phyloP scores from a whole-genome alignment of 257 asterid species.

The Scutellaria barbata region DNA sequence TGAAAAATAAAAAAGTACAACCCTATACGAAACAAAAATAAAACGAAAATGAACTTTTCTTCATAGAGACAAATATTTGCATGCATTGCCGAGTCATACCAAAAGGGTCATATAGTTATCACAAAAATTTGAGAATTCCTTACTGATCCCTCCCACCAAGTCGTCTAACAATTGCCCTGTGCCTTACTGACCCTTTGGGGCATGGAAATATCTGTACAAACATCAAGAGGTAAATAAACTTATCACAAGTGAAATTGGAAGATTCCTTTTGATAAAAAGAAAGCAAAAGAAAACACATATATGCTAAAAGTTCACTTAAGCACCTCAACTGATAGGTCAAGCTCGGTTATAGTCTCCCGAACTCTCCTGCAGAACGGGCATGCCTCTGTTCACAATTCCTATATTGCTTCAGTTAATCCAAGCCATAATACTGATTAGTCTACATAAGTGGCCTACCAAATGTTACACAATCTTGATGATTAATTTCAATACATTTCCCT shows the following conservation, averaged over 20 bases:
- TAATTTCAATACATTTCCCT: neutral
- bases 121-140: slow-evolving; percentile 27
- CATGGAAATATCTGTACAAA: slow-evolving; percentile 75
- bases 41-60: too few species aligned
- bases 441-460: neutral
- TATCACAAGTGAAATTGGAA: slow-evolving; percentile 3
- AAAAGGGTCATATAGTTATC: slow-evolving; percentile 6
- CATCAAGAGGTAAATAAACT: slow-evolving; percentile 1
- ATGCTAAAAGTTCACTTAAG: too few species aligned
- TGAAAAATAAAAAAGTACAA: too few species aligned
- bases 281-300: neutral
- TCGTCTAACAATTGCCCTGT: slow-evolving; percentile 61
- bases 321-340: slow-evolving; percentile 80
- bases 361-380: slow-evolving; percentile 95
- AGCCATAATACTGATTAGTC: slow-evolving; percentile 11
- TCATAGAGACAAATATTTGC: neutral
- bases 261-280: slow-evolving; percentile 3
- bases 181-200: slow-evolving; percentile 77
- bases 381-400: slow-evolving; percentile 74
- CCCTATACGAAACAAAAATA: too few species aligned
- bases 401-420: slow-evolving; percentile 42
- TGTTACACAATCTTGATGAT: too few species aligned
- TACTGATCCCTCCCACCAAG: slow-evolving; percentile 85
- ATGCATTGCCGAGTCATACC: neutral
- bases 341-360: slow-evolving; percentile 84